Evolutionary conservation across 345 rosid species (phyloP).

Genomic region (Camelina sativa): DNA sequence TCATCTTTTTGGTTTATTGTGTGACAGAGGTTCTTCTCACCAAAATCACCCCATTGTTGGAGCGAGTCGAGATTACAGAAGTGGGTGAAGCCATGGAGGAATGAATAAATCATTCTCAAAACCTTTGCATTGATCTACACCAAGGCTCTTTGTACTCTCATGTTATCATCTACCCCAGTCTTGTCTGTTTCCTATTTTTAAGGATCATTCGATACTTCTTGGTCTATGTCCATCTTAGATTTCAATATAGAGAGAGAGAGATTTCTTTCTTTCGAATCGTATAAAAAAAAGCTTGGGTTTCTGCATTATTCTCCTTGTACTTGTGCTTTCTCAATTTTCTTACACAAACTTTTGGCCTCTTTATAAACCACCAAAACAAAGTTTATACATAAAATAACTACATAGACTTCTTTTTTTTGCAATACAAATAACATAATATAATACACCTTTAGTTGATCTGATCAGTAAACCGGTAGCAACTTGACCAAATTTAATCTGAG

Average conservation of each 20-base stretch:
- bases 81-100: conserved; percentile 81
- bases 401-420: too few relatives aligned
- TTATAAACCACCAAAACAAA: too few relatives aligned
- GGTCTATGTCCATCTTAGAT: background rate
- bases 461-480: too few relatives aligned
- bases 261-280: conserved; percentile 3
- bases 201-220: conserved; percentile 32
- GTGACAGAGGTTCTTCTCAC: conserved; percentile 63
- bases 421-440: too few relatives aligned
- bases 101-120: conserved; percentile 41
- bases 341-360: too few relatives aligned
- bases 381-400: too few relatives aligned
- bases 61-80: conserved; percentile 57
- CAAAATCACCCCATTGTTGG: conserved; percentile 67
- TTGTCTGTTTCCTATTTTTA: conserved; percentile 21
- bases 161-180: conserved; percentile 16
- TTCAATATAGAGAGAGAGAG: background rate
- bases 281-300: too few relatives aligned
- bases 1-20: background rate
- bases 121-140: conserved; percentile 8
- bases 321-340: too few relatives aligned
- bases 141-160: background rate
- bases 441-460: too few relatives aligned
- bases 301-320: too few relatives aligned
- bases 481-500: too few relatives aligned